Percentiles rank a stretch among this genome's conserved stretches.
Conservation (phyloP, 257 asterid species). For the Nicotiana noctiflora region DNA sequence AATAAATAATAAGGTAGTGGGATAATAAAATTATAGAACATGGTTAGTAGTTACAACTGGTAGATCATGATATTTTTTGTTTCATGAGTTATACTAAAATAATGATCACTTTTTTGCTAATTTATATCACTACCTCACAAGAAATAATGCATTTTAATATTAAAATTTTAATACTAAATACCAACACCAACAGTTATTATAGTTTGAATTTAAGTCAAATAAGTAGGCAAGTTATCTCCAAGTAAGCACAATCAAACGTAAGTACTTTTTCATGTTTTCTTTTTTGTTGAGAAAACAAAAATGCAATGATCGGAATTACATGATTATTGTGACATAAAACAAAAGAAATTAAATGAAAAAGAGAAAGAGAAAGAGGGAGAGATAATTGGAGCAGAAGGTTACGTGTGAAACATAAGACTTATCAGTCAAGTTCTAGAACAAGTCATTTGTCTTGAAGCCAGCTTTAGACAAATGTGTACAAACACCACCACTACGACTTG, state of each 20-base stretch:
- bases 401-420: neutral
- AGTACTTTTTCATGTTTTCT: too few relatives aligned
- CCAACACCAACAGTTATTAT: too few relatives aligned
- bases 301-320: neutral
- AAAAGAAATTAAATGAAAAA: neutral
- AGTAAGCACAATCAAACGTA: neutral
- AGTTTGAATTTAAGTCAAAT: neutral
- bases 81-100: too few relatives aligned
- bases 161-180: too few relatives aligned
- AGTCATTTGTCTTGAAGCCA: slow-evolving; percentile 1
- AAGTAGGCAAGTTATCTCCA: too few relatives aligned
- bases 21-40: too few relatives aligned
- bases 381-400: neutral
- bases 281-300: neutral
- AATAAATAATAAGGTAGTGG: too few relatives aligned
- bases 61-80: too few relatives aligned
- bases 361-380: neutral
- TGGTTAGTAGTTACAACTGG: too few relatives aligned
- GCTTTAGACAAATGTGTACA: neutral
- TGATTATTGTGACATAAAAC: neutral
- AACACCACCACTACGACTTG: neutral
- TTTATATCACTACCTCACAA: too few relatives aligned
- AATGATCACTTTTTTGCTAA: too few relatives aligned
- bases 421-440: neutral
- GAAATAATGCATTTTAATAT: too few relatives aligned